phyloP scores from a whole-genome alignment of 768 basidiomycete genomes.

The Clitopilus hobsonii region DNA sequence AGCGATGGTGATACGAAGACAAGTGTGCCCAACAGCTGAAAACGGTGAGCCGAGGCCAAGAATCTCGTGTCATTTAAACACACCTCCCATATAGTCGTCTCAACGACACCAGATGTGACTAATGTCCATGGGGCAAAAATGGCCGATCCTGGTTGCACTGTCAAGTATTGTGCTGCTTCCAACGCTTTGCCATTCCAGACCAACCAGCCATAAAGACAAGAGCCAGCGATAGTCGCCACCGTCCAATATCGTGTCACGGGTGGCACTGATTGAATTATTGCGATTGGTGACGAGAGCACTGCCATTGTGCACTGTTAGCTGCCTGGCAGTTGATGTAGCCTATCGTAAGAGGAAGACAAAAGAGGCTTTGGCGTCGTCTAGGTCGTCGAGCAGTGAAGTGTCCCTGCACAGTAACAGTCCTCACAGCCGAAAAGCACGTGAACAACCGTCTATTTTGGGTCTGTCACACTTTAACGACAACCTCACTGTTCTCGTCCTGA shows the following conservation, averaged over 20 bases:
- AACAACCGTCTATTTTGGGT: conserved; percentile 11
- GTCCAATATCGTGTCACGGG: conserved; percentile 75
- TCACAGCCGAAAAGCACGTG: conserved; percentile 17
- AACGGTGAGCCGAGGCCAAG: conserved; percentile 6
- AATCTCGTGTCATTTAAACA: conserved; percentile 21
- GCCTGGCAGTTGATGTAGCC: conserved; percentile 7
- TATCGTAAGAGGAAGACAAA: conserved; percentile 8
- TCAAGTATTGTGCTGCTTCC: conserved; percentile 59
- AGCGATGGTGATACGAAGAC: conserved; percentile 77
- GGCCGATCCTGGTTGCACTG: conserved; percentile 76
- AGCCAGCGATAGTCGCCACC: conserved; percentile 50
- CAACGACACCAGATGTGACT: conserved; percentile 83
- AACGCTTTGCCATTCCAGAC: conserved; percentile 43
- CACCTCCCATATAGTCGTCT: conserved; percentile 81
- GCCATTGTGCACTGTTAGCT: conserved; percentile 47
- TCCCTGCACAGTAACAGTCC: background rate
- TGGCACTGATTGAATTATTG: conserved; percentile 66
- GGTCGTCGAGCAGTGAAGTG: background rate
- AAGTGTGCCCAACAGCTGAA: conserved; percentile 72
- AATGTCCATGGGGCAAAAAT: conserved; percentile 92
- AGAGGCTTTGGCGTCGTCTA: background rate
- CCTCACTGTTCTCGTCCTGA: conserved; percentile 8
- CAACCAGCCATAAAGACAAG: conserved; percentile 62
- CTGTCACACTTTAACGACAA: background rate
- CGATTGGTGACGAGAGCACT: conserved; percentile 67